phyloP scores from a whole-genome alignment of 805 yeast species.

The Wickerhamomyces alni region DNA sequence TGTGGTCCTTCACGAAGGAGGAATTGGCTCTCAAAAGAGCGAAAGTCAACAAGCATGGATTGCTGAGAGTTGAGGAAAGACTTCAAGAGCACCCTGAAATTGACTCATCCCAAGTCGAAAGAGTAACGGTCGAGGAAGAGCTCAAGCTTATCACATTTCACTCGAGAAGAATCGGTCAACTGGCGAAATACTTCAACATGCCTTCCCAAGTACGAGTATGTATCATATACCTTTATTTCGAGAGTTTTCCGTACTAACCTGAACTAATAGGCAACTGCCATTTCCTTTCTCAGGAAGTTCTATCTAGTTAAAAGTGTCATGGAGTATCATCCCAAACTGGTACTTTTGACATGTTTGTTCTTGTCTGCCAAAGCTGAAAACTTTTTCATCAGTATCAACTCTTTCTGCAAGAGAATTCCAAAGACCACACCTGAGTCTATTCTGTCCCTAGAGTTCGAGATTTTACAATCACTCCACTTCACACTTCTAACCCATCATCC shows the following conservation, averaged over 20 bases:
- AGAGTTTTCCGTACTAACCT: too few relatives aligned
- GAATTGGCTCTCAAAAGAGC: slow-evolving; percentile 45
- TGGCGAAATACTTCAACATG: slow-evolving; percentile 69
- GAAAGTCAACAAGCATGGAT: slow-evolving; percentile 52
- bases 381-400: slow-evolving; percentile 77
- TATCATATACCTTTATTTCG: too few relatives aligned
- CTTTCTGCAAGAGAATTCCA: slow-evolving; percentile 66
- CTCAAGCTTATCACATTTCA: slow-evolving; percentile 59
- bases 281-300: slow-evolving; percentile 75
- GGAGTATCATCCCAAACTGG: slow-evolving; percentile 81
- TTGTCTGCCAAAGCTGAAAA: slow-evolving; percentile 92
- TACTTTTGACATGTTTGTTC: slow-evolving; percentile 78
- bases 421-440: slow-evolving; percentile 64
- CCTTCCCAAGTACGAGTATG: slow-evolving; percentile 74
- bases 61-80: slow-evolving; percentile 25
- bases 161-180: slow-evolving; percentile 61
- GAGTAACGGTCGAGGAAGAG: slow-evolving; percentile 66
- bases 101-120: slow-evolving; percentile 25
- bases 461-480: slow-evolving; percentile 70
- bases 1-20: slow-evolving; percentile 76
- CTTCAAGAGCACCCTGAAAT: slow-evolving; percentile 26
- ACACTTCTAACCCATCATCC: slow-evolving; percentile 87
- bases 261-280: slow-evolving; percentile 65
- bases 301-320: slow-evolving; percentile 75
- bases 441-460: slow-evolving; percentile 70